phyloP scores from a whole-genome alignment of 805 yeast species.

The Lipomyces yamanashiensis region DNA sequence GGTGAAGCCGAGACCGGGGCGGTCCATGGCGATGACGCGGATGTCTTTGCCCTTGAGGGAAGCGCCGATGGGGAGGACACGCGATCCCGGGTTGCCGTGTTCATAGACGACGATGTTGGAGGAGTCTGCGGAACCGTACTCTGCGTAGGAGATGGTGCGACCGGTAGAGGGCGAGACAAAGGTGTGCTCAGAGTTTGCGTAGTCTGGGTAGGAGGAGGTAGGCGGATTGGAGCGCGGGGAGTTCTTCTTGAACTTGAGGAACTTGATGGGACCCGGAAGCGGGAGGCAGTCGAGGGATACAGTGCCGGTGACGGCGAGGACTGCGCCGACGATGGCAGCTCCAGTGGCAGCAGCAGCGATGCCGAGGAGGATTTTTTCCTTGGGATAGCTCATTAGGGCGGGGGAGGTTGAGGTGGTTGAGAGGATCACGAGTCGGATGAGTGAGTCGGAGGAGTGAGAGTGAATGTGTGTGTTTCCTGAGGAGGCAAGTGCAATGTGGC shows the following conservation, averaged over 20 bases:
- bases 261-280: conserved; percentile 12
- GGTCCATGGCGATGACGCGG: conserved; percentile 34
- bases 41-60: conserved; percentile 36
- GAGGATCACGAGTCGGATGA: background rate
- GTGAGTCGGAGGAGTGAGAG: background rate
- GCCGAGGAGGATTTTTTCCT: conserved; percentile 4
- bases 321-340: conserved; percentile 12
- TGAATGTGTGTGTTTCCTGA: no score
- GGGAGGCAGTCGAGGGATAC: conserved; percentile 6
- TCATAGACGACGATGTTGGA: conserved; percentile 34
- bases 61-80: conserved; percentile 35
- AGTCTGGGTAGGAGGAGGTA: conserved; percentile 33
- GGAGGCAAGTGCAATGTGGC: no score
- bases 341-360: conserved; percentile 10
- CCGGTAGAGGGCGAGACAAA: conserved; percentile 34
- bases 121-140: conserved; percentile 32
- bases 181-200: conserved; percentile 34
- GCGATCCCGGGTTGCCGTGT: conserved; percentile 36
- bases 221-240: conserved; percentile 36
- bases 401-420: background rate
- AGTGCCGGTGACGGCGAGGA: conserved; percentile 18
- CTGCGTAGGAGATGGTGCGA: conserved; percentile 36
- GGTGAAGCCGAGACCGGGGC: conserved; percentile 37
- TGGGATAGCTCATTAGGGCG: background rate
- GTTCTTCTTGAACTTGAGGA: conserved; percentile 22